Evolutionary conservation across 1,284 basidiomycete species (phyloP).

Genomic region (Porodaedalea pini): DNA sequence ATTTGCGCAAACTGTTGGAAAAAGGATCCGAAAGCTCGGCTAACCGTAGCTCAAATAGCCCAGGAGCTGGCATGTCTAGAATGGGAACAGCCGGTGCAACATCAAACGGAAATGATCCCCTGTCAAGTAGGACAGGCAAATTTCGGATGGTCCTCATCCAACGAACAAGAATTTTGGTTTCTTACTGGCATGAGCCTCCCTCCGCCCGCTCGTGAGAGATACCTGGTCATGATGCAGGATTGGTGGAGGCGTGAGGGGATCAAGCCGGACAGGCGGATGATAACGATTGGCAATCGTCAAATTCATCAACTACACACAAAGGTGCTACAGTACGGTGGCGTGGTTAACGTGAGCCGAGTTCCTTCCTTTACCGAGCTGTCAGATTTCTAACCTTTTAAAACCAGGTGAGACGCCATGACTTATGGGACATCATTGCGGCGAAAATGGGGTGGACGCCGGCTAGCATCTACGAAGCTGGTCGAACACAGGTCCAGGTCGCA

Average conservation of each 20-base stretch:
- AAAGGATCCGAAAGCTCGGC: too few relatives aligned
- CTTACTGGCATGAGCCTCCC: too few relatives aligned
- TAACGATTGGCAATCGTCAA: slow-evolving; percentile 22
- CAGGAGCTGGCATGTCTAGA: too few relatives aligned
- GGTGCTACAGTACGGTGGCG: slow-evolving; percentile 56
- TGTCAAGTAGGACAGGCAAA: too few relatives aligned
- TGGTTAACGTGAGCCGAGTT: slow-evolving; percentile 38
- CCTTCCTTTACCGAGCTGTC: neutral
- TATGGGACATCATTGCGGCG: slow-evolving; percentile 63
- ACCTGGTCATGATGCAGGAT: neutral
- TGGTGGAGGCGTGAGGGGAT: slow-evolving; percentile 1
- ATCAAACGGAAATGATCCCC: too few relatives aligned
- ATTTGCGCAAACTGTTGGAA: too few relatives aligned
- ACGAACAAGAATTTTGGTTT: too few relatives aligned
- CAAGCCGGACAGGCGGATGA: neutral
- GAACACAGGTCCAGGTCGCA: slow-evolving; percentile 54
- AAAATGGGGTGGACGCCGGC: slow-evolving; percentile 50
- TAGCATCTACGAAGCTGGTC: slow-evolving; percentile 51
- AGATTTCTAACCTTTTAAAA: neutral
- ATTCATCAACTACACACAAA: slow-evolving; percentile 53
- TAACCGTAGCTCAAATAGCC: too few relatives aligned
- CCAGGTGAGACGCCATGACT: slow-evolving; percentile 51
- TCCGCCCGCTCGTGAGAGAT: neutral
- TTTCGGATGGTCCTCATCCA: too few relatives aligned
- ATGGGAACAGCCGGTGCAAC: too few relatives aligned